A percentile compares a stretch with the other conserved stretches of the same genome.
Conservation (phyloP, 768 basidiomycete species). For the Amanita subjunquillea region DNA sequence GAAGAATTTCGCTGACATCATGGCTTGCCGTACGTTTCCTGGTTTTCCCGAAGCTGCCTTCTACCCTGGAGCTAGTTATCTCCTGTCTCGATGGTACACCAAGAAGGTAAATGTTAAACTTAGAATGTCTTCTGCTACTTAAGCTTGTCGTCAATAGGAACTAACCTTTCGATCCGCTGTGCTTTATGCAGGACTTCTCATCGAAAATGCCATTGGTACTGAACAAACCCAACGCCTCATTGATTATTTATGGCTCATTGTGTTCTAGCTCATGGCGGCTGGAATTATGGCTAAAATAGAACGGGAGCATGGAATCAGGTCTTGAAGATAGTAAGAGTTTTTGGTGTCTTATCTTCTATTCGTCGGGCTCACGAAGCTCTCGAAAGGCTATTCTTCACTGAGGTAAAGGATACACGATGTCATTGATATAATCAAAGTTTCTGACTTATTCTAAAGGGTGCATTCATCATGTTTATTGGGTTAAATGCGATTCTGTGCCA, state of each 20-base stretch:
- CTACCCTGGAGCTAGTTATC: conserved; percentile 44
- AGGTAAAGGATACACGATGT: conserved; percentile 23
- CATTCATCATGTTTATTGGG: conserved; percentile 48
- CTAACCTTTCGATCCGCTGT: conserved; percentile 55
- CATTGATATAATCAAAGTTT: neutral
- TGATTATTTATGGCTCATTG: neutral
- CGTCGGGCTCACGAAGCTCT: neutral
- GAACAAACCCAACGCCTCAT: conserved; percentile 40
- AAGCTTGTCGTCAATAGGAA: conserved; percentile 30
- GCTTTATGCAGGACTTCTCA: conserved; percentile 46
- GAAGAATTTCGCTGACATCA: conserved; percentile 40
- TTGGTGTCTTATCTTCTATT: neutral
- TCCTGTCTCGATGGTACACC: conserved; percentile 47
- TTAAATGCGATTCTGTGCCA: conserved; percentile 37
- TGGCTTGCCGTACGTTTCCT: conserved; percentile 49
- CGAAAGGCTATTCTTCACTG: conserved; percentile 59
- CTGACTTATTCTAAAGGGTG: conserved; percentile 29
- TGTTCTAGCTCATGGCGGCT: conserved; percentile 54
- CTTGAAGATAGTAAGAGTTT: conserved; percentile 55
- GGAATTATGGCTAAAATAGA: conserved; percentile 65
- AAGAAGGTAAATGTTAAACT: conserved; percentile 29
- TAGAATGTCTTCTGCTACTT: conserved; percentile 1
- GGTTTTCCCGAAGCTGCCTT: conserved; percentile 61
- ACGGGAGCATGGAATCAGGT: conserved; percentile 51
- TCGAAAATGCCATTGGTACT: conserved; percentile 39